These are phyloP conservation scores for Ganoderma sinense DNA, from an alignment of 1,284 basidiomycete species.

Conservation along the genomic window DNA sequence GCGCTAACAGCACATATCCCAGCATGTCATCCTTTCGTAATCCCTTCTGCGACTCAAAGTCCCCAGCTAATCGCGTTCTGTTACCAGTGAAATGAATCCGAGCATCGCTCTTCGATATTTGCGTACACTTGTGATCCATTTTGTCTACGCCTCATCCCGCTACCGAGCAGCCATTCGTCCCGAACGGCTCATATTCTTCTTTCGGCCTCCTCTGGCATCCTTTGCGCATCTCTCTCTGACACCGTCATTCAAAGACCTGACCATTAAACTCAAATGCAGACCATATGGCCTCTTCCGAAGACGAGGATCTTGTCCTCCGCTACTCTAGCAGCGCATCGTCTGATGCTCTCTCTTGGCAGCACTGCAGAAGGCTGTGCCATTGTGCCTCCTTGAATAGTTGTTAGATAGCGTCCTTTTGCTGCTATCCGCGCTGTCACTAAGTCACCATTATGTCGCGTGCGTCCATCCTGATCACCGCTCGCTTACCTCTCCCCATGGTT, in stretches of 20 bases:
- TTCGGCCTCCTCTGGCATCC: not conserved
- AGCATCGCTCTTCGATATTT: not conserved
- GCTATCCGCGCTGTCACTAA: not conserved
- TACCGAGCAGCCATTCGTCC: not conserved
- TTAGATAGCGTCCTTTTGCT: not conserved
- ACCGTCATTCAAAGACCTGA: not conserved
- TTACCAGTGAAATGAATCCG: not conserved
- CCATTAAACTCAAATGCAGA: not conserved
- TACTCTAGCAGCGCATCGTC: not conserved
- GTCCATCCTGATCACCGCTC: not conserved
- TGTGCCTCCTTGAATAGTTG: not conserved
- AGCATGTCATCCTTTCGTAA: not conserved
- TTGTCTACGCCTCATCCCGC: not conserved
- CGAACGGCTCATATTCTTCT: not conserved
- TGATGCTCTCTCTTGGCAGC: not conserved
- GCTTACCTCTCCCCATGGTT: not conserved
- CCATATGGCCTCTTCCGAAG: constrained; percentile 1
- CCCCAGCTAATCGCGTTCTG: not conserved
- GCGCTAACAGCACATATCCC: not conserved
- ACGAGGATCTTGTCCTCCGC: not conserved
- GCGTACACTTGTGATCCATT: not conserved
- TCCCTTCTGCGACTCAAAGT: not conserved
- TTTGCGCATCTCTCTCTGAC: not conserved
- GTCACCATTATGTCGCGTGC: not conserved
- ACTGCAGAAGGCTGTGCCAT: not conserved